These are phyloP conservation scores for Tetraselmis striata DNA, from an alignment of 139 green algal species.

Conservation along the genomic window DNA sequence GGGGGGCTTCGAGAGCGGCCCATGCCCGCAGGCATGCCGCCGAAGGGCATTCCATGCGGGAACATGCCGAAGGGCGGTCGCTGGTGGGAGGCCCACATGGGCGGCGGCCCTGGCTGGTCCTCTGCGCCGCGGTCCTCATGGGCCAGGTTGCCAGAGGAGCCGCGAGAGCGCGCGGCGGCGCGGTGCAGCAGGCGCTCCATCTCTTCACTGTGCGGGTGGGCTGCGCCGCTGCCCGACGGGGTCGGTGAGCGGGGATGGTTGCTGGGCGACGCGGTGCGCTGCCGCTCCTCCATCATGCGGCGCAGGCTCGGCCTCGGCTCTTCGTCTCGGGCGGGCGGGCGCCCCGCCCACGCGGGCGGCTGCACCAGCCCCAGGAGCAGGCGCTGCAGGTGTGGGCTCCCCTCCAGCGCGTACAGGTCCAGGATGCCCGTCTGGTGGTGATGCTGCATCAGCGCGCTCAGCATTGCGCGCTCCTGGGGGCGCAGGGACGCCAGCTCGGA, in stretches of 20 bases:
- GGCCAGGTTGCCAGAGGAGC: background rate
- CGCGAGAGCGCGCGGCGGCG: too few species aligned
- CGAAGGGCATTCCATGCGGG: too few species aligned
- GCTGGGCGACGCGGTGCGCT: background rate
- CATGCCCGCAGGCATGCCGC: background rate
- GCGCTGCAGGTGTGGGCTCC: background rate
- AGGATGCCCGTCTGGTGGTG: background rate
- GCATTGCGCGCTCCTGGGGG: background rate
- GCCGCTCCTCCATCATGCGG: background rate
- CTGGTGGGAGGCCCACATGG: too few species aligned
- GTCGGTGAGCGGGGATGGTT: background rate
- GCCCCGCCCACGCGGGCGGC: too few species aligned
- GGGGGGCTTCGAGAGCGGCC: too few species aligned
- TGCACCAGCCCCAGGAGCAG: background rate
- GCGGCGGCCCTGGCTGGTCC: too few species aligned
- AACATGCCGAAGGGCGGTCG: too few species aligned
- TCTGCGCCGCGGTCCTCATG: background rate
- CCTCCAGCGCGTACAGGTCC: background rate
- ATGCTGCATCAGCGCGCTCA: background rate
- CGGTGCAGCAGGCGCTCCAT: background rate
- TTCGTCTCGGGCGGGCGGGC: background rate
- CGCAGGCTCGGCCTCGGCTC: background rate
- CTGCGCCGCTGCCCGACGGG: background rate
- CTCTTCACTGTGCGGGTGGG: background rate
- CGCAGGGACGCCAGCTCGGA: background rate